Evolutionary conservation across 768 basidiomycete species (phyloP).

Genomic region (Rubroboletus pulcherrimus): DNA sequence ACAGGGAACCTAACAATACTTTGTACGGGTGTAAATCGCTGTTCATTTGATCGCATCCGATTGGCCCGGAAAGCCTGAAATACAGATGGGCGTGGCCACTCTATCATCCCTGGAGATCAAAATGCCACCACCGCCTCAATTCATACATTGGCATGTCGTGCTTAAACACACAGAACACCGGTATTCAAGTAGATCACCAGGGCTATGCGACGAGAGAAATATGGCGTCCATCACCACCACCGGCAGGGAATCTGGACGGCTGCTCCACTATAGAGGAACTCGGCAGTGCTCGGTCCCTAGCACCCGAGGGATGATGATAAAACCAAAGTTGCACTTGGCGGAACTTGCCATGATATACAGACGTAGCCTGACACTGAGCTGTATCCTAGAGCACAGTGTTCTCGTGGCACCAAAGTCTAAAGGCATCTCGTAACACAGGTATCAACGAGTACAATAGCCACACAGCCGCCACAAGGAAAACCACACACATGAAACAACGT

Average conservation of each 20-base stretch:
- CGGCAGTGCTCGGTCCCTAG: background rate
- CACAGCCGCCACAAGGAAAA: slow-evolving; percentile 11
- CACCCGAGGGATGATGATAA: background rate
- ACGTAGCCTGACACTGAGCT: background rate
- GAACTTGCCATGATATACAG: background rate
- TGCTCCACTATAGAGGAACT: background rate
- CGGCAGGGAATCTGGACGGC: background rate
- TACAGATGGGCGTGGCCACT: background rate
- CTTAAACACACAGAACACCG: background rate
- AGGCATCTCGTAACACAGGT: background rate
- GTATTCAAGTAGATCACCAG: background rate
- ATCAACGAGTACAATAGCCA: background rate
- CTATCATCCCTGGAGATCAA: background rate
- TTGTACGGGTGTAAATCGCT: background rate
- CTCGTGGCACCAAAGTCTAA: background rate
- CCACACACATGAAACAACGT: background rate
- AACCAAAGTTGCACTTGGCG: background rate
- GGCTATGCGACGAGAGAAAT: background rate
- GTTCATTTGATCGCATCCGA: background rate
- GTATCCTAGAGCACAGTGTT: background rate
- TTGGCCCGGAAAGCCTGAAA: background rate
- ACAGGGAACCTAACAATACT: background rate
- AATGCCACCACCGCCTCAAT: background rate
- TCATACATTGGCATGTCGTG: background rate
- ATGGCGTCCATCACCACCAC: background rate